A percentile compares a stretch with the other conserved stretches of the same genome.
phyloP scores from a whole-genome alignment of 495 filamentous ascomycete genomes.

The Bacidia gigantensis region DNA sequence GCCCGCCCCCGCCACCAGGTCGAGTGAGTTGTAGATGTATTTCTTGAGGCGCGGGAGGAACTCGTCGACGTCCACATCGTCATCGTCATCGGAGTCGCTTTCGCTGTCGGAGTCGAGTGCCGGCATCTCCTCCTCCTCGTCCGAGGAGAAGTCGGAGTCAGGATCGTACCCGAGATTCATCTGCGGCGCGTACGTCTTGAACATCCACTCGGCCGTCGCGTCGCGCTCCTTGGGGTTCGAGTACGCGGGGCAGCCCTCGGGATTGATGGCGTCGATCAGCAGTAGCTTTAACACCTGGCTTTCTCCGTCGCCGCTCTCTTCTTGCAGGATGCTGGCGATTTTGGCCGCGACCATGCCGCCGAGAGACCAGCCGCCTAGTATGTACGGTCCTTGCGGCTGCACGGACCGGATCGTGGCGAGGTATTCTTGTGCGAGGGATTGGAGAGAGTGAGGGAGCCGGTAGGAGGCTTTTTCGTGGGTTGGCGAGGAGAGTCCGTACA shows the following conservation, averaged over 20 bases:
- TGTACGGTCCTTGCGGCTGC: constrained; percentile 14
- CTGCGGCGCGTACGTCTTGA: constrained; percentile 13
- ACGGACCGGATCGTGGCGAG: constrained; percentile 11
- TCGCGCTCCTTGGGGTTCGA: constrained; percentile 9
- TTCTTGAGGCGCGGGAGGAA: constrained; percentile 16
- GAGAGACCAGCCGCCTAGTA: constrained; percentile 18
- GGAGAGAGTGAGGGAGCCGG: constrained; percentile 13
- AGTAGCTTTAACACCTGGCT: constrained; percentile 12
- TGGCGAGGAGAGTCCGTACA: constrained; percentile 20
- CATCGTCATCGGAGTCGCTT: constrained; percentile 6
- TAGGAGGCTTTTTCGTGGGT: constrained; percentile 13
- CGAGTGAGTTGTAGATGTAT: constrained; percentile 17
- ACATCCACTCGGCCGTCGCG: constrained; percentile 15
- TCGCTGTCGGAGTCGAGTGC: constrained; percentile 8
- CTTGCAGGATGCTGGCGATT: constrained; percentile 13
- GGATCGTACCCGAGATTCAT: constrained; percentile 2
- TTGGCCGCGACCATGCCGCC: constrained; percentile 18
- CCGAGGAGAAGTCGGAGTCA: constrained; percentile 5
- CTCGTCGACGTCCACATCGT: constrained; percentile 10
- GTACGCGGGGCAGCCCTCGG: constrained; percentile 15
- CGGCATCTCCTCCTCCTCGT: constrained; percentile 6
- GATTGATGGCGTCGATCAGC: constrained; percentile 19
- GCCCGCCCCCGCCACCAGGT: constrained; percentile 10
- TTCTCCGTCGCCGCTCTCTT: constrained; percentile 8
- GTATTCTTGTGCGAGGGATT: constrained; percentile 14